Evolutionary conservation across 495 filamentous ascomycete genomes (phyloP).

Genomic region (Trypethelium eluteriae): DNA sequence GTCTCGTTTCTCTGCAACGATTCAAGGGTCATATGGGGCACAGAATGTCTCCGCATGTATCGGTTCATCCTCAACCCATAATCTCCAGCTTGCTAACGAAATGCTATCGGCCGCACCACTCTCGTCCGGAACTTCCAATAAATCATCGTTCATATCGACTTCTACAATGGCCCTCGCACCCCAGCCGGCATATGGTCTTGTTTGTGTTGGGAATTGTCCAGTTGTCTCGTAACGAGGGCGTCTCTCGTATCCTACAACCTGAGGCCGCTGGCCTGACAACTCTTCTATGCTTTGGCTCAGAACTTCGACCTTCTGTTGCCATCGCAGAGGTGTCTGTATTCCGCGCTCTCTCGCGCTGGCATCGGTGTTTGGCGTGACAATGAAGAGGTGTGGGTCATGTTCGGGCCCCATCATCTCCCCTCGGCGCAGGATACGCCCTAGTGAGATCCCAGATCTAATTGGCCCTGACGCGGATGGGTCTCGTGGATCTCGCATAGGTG

Average conservation of each 20-base stretch:
- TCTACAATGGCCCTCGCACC: background rate
- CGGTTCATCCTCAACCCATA: background rate
- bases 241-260: background rate
- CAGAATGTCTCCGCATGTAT: background rate
- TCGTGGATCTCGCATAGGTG: background rate
- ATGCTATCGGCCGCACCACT: background rate
- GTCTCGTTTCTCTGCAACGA: too few relatives aligned
- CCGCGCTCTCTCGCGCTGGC: background rate
- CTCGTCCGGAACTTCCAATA: background rate
- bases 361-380: background rate
- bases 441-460: too few relatives aligned
- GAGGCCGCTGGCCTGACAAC: background rate
- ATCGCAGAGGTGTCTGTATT: background rate
- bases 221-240: background rate
- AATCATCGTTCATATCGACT: background rate
- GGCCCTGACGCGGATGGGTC: background rate
- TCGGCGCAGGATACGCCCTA: background rate
- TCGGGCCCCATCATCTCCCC: background rate
- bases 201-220: background rate
- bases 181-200: background rate
- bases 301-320: background rate
- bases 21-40: too few relatives aligned
- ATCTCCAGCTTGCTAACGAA: background rate
- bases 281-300: background rate
- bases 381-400: background rate